Conservation (phyloP, 2,329 filamentous ascomycete genomes). For the Knufia fluminis region DNA sequence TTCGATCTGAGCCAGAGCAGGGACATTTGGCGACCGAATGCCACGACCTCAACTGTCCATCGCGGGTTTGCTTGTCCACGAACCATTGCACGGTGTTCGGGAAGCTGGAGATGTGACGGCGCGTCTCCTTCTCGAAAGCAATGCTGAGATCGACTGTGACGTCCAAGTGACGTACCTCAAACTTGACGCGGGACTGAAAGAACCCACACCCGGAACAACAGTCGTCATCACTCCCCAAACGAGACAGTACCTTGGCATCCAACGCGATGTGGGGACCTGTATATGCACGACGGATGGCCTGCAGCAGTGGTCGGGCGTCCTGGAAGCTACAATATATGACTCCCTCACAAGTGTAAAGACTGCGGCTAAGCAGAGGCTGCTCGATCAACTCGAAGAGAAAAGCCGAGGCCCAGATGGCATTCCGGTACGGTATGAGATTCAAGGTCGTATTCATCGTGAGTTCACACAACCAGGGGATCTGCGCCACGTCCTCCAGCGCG, state of each 20-base stretch:
- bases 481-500: slow-evolving; percentile 10
- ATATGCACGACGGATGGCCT: slow-evolving; percentile 11
- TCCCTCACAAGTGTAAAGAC: slow-evolving; percentile 15
- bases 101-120: slow-evolving; percentile 5
- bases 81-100: slow-evolving; percentile 10
- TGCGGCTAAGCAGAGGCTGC: slow-evolving; percentile 10
- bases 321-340: slow-evolving; percentile 18
- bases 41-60: slow-evolving; percentile 3
- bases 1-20: not conserved
- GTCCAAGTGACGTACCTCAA: slow-evolving; percentile 14
- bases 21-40: not conserved
- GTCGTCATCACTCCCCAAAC: slow-evolving; percentile 12
- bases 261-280: slow-evolving; percentile 10
- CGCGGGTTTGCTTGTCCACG: not conserved
- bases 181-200: slow-evolving; percentile 15
- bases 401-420: slow-evolving; percentile 14
- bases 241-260: slow-evolving; percentile 7
- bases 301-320: slow-evolving; percentile 11
- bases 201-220: slow-evolving; percentile 18
- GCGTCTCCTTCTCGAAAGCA: not conserved
- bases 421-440: slow-evolving; percentile 14
- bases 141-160: slow-evolving; percentile 10
- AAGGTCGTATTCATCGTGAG: slow-evolving; percentile 8
- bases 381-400: slow-evolving; percentile 22
- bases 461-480: slow-evolving; percentile 2